phyloP scores from a whole-genome alignment of 495 filamentous ascomycete species.

The Evansstolkia leycettana region DNA sequence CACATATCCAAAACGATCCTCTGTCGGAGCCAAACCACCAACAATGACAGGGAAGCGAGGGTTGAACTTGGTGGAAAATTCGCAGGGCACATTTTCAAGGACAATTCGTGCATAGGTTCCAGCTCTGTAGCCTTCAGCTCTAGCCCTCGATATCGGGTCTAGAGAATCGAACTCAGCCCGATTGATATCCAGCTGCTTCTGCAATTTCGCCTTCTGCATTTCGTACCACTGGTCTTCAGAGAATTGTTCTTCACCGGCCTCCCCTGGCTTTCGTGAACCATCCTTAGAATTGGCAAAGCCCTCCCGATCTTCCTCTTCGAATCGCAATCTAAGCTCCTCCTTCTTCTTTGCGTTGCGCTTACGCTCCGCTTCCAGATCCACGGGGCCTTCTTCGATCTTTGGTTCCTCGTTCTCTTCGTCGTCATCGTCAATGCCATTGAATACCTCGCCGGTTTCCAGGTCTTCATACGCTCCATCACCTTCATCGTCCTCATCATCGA shows the following conservation, averaged over 20 bases:
- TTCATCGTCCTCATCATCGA: slow-evolving; percentile 48
- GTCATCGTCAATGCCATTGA: slow-evolving; percentile 27
- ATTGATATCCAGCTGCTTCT: slow-evolving; percentile 93
- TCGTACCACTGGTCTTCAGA: slow-evolving; percentile 99
- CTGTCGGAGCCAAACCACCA: slow-evolving; percentile 79
- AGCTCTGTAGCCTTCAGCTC: slow-evolving; percentile 84
- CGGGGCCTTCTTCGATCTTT: slow-evolving; percentile 19
- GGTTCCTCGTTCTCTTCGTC: slow-evolving; percentile 15
- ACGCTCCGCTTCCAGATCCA: slow-evolving; percentile 67
- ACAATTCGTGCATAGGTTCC: slow-evolving; percentile 89
- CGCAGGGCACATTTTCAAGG: slow-evolving; percentile 74
- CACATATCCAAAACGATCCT: slow-evolving; percentile 90
- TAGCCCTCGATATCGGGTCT: slow-evolving; percentile 63
- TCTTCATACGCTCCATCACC: slow-evolving; percentile 89
- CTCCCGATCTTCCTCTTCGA: slow-evolving; percentile 94
- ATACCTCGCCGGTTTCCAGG: slow-evolving; percentile 62
- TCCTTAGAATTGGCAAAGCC: slow-evolving; percentile 81
- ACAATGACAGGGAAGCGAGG: slow-evolving; percentile 77
- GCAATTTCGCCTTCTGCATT: slow-evolving; percentile 81
- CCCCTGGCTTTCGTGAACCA: slow-evolving; percentile 48
- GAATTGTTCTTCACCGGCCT: slow-evolving; percentile 55
- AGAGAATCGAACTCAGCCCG: slow-evolving; percentile 78
- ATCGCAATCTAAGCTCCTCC: slow-evolving; percentile 85
- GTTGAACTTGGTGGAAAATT: slow-evolving; percentile 83
- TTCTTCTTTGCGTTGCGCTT: slow-evolving; percentile 84